Base-by-base conservation (phyloP, 2,329 filamentous ascomycete species). In the Pseudogymnoascus sp. region DNA sequence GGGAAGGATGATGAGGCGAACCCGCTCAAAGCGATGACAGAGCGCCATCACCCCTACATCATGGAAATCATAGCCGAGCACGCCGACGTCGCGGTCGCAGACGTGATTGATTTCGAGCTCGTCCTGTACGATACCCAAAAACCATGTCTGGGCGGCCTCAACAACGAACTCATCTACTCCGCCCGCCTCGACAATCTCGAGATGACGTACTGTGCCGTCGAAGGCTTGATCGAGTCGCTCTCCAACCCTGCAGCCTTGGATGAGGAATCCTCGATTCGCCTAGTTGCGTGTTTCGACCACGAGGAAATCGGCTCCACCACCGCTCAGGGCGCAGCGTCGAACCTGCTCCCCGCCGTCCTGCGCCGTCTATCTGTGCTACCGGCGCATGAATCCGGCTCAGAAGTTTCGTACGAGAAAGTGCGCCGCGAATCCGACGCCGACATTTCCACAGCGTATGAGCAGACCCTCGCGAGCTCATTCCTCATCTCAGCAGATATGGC, bases 401-500 rank as follows among this genome's bases (percentile, higher is more conserved):
- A 89, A 66, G 81, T 82, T 64, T 85, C 84, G 1, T 90, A 88
- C 74, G 85, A 88, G 66, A 75, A 78, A 62, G 63, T 77, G n/a
- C 72, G 77, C 61, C 75, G 77, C 36, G 79, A 83, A 63, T 75
- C 75, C 17, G 84, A 87, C 10, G 76, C 78, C 21, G 86, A 89
- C 66, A 77, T 87, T 11, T 78, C 85, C 5, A 96, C 92, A 1
- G 91, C 92, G 35, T 97, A 92, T 73, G 94, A 99, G 77, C 93
- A 97, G 79, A 94, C 90, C 1, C 82, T 96, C 60, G 84, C 92
- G 5, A 89, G 88, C 29, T 97, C 92, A 1, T 97, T 99, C 81
- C 85, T 99, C 63, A 82, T 99, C 65, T 96, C 91, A 5, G 94
- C 94, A 60, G 94, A 99, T 73, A 97, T 99, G 94, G 92, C 94